Base-by-base conservation (phyloP, 345 rosid genomes). In the Populus alba region DNA sequence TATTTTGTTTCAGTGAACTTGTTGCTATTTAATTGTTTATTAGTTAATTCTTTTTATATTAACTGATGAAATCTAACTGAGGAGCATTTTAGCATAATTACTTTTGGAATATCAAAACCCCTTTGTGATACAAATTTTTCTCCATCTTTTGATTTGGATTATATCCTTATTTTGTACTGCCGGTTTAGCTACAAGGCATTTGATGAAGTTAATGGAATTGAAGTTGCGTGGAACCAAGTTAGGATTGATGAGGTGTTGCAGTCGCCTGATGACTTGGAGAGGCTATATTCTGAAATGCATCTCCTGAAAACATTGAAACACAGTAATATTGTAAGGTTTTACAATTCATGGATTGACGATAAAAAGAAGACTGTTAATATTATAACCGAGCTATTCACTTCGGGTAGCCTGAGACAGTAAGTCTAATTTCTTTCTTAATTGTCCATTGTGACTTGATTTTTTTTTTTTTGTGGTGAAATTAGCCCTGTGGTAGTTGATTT, bases 181-280 rank as follows among this genome's bases (percentile, higher is more conserved):
- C 22, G 53, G 17, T 11, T 31, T 62, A 80, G 83, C 4, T 80
- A 80, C 29, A 80, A 70, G 76, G 83, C 79, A 70, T 80, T 80
- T 61, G 83, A 80, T 75, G 79, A 75, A 53, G 67, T 70, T 45
- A 62, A 75, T 51, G 83, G 83, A 17, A 67, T 80, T 43, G 83
- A 80, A 66, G 83, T 80, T 16, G 83, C 83, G 13, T 80, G 79
- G 83, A 80, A 75, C 83, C 83, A 75, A 70, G 74, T 80, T 70
- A 68, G 65, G 41, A 69, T 80, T 25, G 71, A 80, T 15, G 83
- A 80, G 61, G 79, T 75, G 18, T 49, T 80, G 51, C 83, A 80
- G 68, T 69, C 79, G 49, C 83, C 79, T 11, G 83, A 75, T 43
- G 79, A 80, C 66, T 70, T 75, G 53, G 83, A 80, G 41, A 80